Conservation (phyloP, 2,329 filamentous ascomycete genomes). For the Xylariaceae sp. region DNA sequence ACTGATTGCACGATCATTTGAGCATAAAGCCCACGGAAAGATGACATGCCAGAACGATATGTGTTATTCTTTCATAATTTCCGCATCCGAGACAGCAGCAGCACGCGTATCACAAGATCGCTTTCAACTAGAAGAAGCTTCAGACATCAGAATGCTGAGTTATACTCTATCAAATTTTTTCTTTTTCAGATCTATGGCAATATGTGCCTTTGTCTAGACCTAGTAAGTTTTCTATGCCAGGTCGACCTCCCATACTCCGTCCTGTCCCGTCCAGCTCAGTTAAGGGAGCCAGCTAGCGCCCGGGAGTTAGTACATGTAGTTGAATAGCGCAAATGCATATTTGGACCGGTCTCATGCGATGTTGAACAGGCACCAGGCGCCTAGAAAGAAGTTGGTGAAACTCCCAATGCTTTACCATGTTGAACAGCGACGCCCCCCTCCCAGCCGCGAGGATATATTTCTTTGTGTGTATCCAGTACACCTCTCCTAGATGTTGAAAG, state of each 20-base stretch:
- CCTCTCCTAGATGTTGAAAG: slow-evolving; percentile 21
- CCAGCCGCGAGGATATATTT: not conserved
- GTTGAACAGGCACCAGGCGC: not conserved
- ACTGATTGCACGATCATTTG: too few species aligned
- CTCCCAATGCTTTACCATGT: slow-evolving; percentile 8
- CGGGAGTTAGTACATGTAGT: too few species aligned
- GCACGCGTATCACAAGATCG: too few species aligned
- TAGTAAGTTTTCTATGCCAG: not conserved
- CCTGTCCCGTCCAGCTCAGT: slow-evolving; percentile 8
- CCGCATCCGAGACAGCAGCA: too few species aligned
- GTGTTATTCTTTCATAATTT: too few species aligned
- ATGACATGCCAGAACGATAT: too few species aligned
- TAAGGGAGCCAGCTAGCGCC: slow-evolving; percentile 9
- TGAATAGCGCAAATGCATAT: not conserved
- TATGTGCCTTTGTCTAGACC: too few species aligned
- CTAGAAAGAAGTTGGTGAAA: slow-evolving; percentile 19
- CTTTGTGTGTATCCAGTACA: slow-evolving; percentile 12
- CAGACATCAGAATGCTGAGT: not conserved
- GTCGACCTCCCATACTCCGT: not conserved
- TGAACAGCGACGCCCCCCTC: not conserved
- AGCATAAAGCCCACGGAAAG: too few species aligned
- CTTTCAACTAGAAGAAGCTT: too few species aligned
- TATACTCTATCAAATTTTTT: not conserved
- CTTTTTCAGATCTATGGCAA: too few species aligned
- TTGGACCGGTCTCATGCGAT: not conserved